Base-by-base conservation (phyloP, 148 eudicot genomes). In the Limonium bicolor region DNA sequence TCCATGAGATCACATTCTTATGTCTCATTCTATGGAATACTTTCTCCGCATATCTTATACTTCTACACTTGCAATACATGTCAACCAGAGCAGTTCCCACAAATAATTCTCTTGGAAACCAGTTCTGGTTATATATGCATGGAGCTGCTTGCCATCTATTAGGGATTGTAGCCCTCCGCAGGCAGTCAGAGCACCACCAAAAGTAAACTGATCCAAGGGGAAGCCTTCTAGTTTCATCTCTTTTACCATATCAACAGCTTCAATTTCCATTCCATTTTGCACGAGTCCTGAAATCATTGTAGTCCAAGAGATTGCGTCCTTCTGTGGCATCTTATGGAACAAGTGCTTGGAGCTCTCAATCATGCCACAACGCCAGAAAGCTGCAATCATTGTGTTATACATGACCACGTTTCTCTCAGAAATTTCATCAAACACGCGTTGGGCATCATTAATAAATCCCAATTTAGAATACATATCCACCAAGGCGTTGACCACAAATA, bases 61-160 rank as follows among this genome's bases (percentile, higher is more conserved):
- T 64, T 44, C 60, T 68, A 65, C 87, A 78, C 65, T 86, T 86
- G 42, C 74, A 70, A 55, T 86, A 86, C 79, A 86, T 75, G 62
- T 78, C 96, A 65, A 86, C 68, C 50, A 86, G 84, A 27, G 96
- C 77, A 71, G 93, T 86, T 11, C 93, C 84, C 13, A 73, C 93
- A 61, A 67, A 78, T 12, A 86, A 46, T 82, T 81, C 21, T 56
- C 66, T 27, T 59, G 53, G 53, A 70, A 60, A 37, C 76, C 62
- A 0, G 71, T 68, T 58, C 78, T 66, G 37, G 59, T 66, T 4
- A 82, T 60, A 53, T 55, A 73, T 27, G 74, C 76, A 70, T 86
- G 96, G 48, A 86, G 68, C 49, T 86, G 81, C 20, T 52, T 75
- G 29, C 96, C 96, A 70, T 86, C 84, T 66, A 54, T 56, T 49